A percentile compares a stretch with the other conserved stretches of the same genome.
phyloP scores from a whole-genome alignment of 2,329 filamentous ascomycete genomes.

The Penicillium sclerotiorum region DNA sequence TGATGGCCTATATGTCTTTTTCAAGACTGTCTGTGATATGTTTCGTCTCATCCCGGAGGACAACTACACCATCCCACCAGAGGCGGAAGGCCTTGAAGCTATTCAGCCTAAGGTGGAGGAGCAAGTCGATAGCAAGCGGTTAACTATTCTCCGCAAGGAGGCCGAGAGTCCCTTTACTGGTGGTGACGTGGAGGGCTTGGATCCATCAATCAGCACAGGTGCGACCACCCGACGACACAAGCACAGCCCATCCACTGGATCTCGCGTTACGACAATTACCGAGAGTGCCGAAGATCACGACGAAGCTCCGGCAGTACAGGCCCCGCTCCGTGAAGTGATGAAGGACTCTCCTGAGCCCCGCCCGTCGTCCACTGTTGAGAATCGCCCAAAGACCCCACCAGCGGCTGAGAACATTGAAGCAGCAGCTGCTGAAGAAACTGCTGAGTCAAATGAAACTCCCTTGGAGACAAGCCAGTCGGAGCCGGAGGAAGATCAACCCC shows the following conservation, averaged over 20 bases:
- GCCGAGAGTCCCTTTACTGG: constrained; percentile 23
- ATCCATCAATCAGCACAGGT: constrained; percentile 56
- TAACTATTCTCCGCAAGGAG: constrained; percentile 43
- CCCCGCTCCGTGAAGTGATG: constrained; percentile 16
- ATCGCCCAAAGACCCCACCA: neutral
- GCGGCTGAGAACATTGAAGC: constrained; percentile 4
- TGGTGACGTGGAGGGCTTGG: constrained; percentile 29
- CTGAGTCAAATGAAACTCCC: neutral
- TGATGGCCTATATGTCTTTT: constrained; percentile 92
- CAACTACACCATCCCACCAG: constrained; percentile 92
- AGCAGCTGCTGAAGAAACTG: neutral
- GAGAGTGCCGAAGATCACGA: constrained; percentile 78
- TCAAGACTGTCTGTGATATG: constrained; percentile 93
- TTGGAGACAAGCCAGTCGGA: neutral
- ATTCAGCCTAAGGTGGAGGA: constrained; percentile 26
- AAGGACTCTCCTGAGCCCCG: constrained; percentile 18
- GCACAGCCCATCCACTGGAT: constrained; percentile 77
- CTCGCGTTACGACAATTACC: constrained; percentile 76
- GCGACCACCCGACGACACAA: constrained; percentile 82
- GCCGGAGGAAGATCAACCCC: neutral
- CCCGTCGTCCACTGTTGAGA: constrained; percentile 16
- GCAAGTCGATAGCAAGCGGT: constrained; percentile 31
- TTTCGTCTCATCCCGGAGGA: constrained; percentile 88
- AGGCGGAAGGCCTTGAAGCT: constrained; percentile 81
- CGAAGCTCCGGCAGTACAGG: constrained; percentile 17